phyloP scores from a whole-genome alignment of 495 filamentous ascomycete species.

The Penicillium crystallinum region DNA sequence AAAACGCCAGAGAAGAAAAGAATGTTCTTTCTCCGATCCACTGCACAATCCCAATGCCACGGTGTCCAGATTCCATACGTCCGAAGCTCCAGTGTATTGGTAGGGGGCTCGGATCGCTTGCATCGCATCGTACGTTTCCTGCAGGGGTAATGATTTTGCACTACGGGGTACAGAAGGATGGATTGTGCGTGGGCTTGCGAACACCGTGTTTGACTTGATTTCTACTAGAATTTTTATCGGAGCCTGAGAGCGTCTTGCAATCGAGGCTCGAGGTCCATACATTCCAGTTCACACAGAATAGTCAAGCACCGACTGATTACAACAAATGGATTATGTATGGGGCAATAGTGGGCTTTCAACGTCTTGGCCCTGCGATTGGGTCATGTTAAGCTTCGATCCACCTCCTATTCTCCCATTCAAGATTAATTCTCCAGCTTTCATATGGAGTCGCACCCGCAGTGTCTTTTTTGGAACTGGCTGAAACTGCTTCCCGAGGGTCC shows the following conservation, averaged over 20 bases:
- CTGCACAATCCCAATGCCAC: background rate
- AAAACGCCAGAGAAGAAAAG: too few species aligned
- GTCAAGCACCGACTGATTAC: too few species aligned
- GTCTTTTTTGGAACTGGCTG: background rate
- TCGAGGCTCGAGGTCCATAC: too few species aligned
- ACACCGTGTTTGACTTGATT: too few species aligned
- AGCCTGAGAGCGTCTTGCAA: too few species aligned
- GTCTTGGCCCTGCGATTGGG: conserved; percentile 10
- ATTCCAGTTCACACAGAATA: too few species aligned
- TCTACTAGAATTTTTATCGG: too few species aligned
- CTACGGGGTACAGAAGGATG: conserved; percentile 8
- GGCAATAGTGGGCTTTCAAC: conserved; percentile 4
- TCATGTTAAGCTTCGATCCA: conserved; percentile 12
- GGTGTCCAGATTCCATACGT: background rate
- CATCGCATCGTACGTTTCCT: background rate
- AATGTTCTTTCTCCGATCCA: background rate
- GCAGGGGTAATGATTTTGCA: conserved; percentile 21
- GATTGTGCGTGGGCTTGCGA: background rate
- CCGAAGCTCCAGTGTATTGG: background rate
- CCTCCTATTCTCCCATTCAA: background rate
- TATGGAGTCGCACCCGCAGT: background rate
- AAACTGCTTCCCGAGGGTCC: too few species aligned
- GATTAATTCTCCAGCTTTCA: background rate
- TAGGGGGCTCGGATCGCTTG: conserved; percentile 1
- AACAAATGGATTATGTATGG: conserved; percentile 2